Percentiles rank a stretch among this genome's conserved stretches.
Evolutionary conservation across 2,329 filamentous ascomycete species (phyloP).

Genomic region (Pseudocercospora fijiensis): DNA sequence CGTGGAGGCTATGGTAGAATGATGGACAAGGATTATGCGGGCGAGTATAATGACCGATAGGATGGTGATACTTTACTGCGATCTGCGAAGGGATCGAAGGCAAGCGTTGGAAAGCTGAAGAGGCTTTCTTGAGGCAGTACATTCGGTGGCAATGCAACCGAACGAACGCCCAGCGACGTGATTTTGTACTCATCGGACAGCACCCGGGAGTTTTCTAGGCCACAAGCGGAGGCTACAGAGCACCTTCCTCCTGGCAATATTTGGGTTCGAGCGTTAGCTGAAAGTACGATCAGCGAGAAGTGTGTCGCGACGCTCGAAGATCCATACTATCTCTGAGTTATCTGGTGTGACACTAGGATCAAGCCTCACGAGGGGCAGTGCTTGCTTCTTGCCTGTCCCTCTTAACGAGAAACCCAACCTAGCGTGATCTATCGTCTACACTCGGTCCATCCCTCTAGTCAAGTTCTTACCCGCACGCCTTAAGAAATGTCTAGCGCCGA

Average conservation of each 20-base stretch:
- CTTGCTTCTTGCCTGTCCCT: too few relatives aligned
- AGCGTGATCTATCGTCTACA: too few relatives aligned
- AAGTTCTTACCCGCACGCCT: too few relatives aligned
- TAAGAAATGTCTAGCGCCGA: too few relatives aligned
- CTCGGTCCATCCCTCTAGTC: too few relatives aligned
- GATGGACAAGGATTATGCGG: conserved; percentile 52
- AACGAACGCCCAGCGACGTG: not conserved
- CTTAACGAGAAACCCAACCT: too few relatives aligned
- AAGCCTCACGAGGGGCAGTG: too few relatives aligned
- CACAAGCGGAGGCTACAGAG: not conserved
- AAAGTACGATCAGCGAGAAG: too few relatives aligned
- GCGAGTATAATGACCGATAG: conserved; percentile 25
- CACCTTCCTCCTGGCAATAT: not conserved
- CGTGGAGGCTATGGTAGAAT: conserved; percentile 85
- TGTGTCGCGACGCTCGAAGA: too few relatives aligned
- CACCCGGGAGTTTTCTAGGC: not conserved
- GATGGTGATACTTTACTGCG: not conserved
- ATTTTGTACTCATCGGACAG: not conserved
- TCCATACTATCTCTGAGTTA: too few relatives aligned
- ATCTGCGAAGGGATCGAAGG: not conserved
- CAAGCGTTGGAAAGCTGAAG: not conserved
- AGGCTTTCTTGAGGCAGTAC: not conserved
- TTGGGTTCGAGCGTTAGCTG: not conserved
- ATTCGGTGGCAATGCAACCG: not conserved
- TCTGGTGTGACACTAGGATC: too few relatives aligned